Evolutionary conservation across 23 red algal species (phyloP).

Genomic region (Gracilaria gracilis): DNA sequence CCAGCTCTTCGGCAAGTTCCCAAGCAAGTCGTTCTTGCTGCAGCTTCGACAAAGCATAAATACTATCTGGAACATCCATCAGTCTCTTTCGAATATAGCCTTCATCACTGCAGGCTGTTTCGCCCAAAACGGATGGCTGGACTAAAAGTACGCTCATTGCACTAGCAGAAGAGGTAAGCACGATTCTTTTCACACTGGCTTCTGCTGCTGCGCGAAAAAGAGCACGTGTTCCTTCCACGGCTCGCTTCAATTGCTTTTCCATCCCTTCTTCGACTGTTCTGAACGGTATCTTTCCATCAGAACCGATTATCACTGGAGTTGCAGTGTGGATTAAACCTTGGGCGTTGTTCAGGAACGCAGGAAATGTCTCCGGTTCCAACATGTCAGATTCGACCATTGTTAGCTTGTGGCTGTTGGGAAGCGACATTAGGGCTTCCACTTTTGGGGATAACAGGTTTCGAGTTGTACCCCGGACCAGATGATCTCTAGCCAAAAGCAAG

Average conservation of each 20-base stretch:
- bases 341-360: background rate
- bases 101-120: slow-evolving; percentile 43
- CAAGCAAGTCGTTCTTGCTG: too few relatives aligned
- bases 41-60: slow-evolving; percentile 14
- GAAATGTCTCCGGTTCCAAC: slow-evolving; percentile 39
- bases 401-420: slow-evolving; percentile 19
- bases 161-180: slow-evolving; percentile 43
- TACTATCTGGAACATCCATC: background rate
- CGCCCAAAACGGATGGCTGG: background rate
- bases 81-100: background rate
- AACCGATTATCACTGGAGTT: slow-evolving; percentile 9
- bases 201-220: slow-evolving; percentile 30
- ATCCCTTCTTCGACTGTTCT: slow-evolving; percentile 27
- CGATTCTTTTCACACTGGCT: slow-evolving; percentile 27
- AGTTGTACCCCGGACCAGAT: slow-evolving; percentile 35
- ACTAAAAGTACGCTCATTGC: slow-evolving; percentile 14
- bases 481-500: slow-evolving; percentile 14
- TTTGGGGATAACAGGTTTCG: slow-evolving; percentile 11
- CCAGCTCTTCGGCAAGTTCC: too few relatives aligned
- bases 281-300: slow-evolving; percentile 9
- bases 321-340: slow-evolving; percentile 39
- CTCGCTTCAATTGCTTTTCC: slow-evolving; percentile 43
- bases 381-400: slow-evolving; percentile 39
- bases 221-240: slow-evolving; percentile 26
- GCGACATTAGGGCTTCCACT: slow-evolving; percentile 8